Evolutionary conservation across 371 early-diverging fungal species (phyloP), one percentile per base, ranked within the genome.

Genomic region (Mortierella polycephala): DNA sequence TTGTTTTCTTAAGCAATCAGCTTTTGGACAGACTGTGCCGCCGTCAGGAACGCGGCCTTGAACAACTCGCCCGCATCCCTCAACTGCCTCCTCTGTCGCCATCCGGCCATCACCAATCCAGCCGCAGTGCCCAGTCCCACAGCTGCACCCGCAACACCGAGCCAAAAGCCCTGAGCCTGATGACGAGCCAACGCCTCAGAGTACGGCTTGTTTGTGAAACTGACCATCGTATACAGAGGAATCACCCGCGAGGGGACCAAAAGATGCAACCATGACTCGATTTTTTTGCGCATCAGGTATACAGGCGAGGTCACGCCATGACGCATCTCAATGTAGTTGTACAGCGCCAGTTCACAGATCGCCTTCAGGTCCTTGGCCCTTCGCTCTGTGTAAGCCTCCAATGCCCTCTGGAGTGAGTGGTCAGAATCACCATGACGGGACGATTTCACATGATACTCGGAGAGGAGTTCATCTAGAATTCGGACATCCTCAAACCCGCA

Each of bases 201-300:
- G 84, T 99, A 99, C 9, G 94, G 96, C 1, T 95, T 86, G 8
- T 92, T 89, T 12, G 95, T 87, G 81, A 99, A 99, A 57, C 93
- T 92, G 51, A 99, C 96, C 98, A 99, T 97, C 21, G 96, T 94
- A 71, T 99, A 99, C 16, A 99, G 86, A 37, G 99, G 99, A 44
- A 95, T 91, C 14, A 96, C 84, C 21, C 67, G 47, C 0, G 69
- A 74, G 1, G 99, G 99, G 58, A 96, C 83, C 45, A 88, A 42
- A 12, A 85, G 66, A 72, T 97, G 94, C 70, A 98, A 69, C 65
- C 81, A 72, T 11, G 85, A 88, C 83, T 97, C 98, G 9, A 99
- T 71, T 50, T 82, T 84, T 81, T 95, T 96, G 23, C 96, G 86
- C 42, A 92, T 69, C 60, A 94, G 73, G 75, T 93, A 99, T 6